These are phyloP conservation scores for Flaveria trinervia DNA, from an alignment of 129 eudicot genomes.

Conservation along the genomic window DNA sequence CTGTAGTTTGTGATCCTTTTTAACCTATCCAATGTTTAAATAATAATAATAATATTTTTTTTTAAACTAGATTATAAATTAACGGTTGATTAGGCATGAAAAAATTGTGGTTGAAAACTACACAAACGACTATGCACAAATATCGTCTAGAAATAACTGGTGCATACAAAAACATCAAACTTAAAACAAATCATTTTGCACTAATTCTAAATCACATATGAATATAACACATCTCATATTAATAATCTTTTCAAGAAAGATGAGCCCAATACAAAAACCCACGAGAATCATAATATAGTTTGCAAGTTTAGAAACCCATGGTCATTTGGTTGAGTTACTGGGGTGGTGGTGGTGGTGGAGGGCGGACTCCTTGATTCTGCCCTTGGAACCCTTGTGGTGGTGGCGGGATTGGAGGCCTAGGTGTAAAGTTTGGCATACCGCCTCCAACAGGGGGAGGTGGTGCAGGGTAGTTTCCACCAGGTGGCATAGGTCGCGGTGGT, in stretches of 20 bases:
- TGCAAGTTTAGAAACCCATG: neutral
- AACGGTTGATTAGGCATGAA: no score
- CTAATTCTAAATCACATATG: neutral
- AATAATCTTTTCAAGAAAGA: neutral
- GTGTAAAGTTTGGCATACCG: slow-evolving; percentile 84
- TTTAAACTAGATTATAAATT: no score
- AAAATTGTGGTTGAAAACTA: no score
- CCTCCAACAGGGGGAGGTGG: slow-evolving; percentile 80
- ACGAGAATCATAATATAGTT: neutral
- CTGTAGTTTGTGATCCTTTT: no score
- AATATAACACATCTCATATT: neutral
- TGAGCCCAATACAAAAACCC: slow-evolving; percentile 1
- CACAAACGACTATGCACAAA: neutral
- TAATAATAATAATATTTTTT: no score
- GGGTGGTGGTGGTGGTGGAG: slow-evolving; percentile 79
- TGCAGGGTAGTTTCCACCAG: slow-evolving; percentile 78
- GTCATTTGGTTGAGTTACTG: neutral
- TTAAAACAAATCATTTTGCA: neutral
- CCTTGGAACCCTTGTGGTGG: slow-evolving; percentile 85
- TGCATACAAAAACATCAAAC: neutral
- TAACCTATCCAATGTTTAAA: no score
- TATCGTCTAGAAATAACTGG: neutral
- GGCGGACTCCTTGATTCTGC: slow-evolving; percentile 54
- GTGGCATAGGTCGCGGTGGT: slow-evolving; percentile 95
- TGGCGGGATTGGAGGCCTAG: slow-evolving; percentile 72